These are phyloP conservation scores for Paramecium caudatum DNA, from an alignment of 73 alveolate genomes.

Conservation along the genomic window DNA sequence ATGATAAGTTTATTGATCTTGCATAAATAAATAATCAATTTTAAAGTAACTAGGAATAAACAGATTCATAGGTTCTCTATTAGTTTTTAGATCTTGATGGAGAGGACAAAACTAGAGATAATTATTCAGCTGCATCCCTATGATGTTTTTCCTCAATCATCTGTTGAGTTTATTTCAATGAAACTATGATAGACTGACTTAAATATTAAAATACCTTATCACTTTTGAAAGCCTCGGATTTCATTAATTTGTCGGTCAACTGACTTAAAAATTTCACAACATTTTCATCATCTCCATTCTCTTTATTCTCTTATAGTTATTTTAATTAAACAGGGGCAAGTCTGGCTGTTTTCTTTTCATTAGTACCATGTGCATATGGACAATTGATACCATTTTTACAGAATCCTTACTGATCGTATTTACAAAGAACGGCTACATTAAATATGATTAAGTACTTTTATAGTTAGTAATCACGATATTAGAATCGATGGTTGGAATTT, in stretches of 20 bases:
- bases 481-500: constrained; percentile 61
- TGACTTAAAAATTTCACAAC: constrained; percentile 10
- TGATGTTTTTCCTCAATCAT: constrained; percentile 51
- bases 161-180: background rate
- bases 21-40: too few relatives aligned
- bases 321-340: constrained; percentile 53
- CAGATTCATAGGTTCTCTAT: constrained; percentile 29
- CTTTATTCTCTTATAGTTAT: constrained; percentile 15
- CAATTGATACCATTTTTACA: constrained; percentile 74
- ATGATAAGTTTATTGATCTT: constrained; percentile 27
- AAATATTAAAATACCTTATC: constrained; percentile 38
- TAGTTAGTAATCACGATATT: constrained; percentile 54
- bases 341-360: constrained; percentile 54
- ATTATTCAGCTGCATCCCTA: constrained; percentile 72
- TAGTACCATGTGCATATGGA: constrained; percentile 77
- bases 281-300: constrained; percentile 58
- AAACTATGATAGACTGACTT: background rate
- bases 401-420: constrained; percentile 71
- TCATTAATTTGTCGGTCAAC: constrained; percentile 64
- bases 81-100: constrained; percentile 61
- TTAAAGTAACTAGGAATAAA: too few relatives aligned
- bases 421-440: constrained; percentile 66
- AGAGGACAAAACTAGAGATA: constrained; percentile 60
- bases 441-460: background rate
- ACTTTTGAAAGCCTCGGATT: constrained; percentile 34